These are phyloP conservation scores for Geotrichum siamense DNA, from an alignment of 1,139 yeast species.

Conservation along the genomic window DNA sequence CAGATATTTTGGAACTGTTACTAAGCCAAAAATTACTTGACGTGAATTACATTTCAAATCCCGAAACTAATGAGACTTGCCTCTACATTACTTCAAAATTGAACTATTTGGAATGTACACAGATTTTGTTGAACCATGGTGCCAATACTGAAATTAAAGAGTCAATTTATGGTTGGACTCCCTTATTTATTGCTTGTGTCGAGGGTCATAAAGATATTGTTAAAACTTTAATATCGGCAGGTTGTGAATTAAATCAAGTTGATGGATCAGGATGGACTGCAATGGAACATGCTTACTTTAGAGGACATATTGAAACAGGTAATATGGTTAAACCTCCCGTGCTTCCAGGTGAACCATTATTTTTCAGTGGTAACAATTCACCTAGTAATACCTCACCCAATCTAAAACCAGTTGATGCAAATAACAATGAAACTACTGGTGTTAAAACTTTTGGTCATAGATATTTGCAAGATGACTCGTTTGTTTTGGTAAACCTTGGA, in stretches of 20 bases:
- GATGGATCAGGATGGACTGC: constrained; percentile 97
- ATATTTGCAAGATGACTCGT: constrained; percentile 55
- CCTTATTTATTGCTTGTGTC: constrained; percentile 82
- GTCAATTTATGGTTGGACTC: constrained; percentile 86
- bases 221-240: constrained; percentile 45
- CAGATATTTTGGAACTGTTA: constrained; percentile 49
- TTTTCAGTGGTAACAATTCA: constrained; percentile 5
- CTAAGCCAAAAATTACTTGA: constrained; percentile 51
- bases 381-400: neutral
- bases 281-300: constrained; percentile 86
- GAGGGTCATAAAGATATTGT: constrained; percentile 67
- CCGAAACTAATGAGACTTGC: constrained; percentile 61
- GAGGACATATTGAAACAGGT: constrained; percentile 78
- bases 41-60: constrained; percentile 56
- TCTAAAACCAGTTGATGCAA: neutral
- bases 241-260: constrained; percentile 44
- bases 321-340: constrained; percentile 47
- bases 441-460: constrained; percentile 79
- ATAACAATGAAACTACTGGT: constrained; percentile 13
- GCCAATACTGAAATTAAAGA: constrained; percentile 79
- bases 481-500: constrained; percentile 75
- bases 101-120: constrained; percentile 49
- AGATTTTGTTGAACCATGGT: constrained; percentile 45
- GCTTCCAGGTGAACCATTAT: constrained; percentile 17
- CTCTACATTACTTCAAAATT: constrained; percentile 71